phyloP scores from a whole-genome alignment of 495 filamentous ascomycete genomes.

The Pyrenopolyporus hunteri region DNA sequence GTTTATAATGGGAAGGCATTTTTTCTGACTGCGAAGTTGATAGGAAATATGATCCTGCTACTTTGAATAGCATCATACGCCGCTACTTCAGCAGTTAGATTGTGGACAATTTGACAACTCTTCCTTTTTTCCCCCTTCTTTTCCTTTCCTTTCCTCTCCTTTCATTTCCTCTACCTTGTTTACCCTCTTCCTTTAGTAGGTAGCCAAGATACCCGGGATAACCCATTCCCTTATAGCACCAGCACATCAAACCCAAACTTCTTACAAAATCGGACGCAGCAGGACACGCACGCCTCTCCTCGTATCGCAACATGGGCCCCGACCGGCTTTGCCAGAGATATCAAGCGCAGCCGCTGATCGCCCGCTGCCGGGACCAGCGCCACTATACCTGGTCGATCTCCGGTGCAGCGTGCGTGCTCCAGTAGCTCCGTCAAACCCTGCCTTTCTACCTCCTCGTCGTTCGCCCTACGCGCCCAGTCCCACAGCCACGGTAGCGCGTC shows the following conservation, averaged over 20 bases:
- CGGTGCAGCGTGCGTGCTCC: not conserved
- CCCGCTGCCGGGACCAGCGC: not conserved
- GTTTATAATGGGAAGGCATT: no score
- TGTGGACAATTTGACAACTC: no score
- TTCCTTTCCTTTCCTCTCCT: no score
- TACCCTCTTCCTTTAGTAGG: no score
- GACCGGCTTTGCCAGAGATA: conserved; percentile 11
- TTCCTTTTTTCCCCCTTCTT: no score
- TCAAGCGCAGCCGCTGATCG: not conserved
- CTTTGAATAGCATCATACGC: no score
- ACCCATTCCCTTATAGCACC: not conserved
- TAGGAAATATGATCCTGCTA: no score
- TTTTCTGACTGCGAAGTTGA: no score
- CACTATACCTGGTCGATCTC: not conserved
- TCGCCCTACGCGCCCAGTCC: conserved; percentile 12
- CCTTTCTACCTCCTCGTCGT: not conserved
- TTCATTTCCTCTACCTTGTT: no score
- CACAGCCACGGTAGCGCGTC: conserved; percentile 7
- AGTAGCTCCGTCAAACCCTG: not conserved
- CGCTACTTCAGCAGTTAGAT: no score
- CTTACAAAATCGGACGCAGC: conserved; percentile 15
- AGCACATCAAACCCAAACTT: conserved; percentile 2
- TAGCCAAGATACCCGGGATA: not conserved
- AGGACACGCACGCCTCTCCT: not conserved
- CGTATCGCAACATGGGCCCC: conserved; percentile 23